Conservation (phyloP, 139 green algal species). For the Pleodorina starrii region DNA sequence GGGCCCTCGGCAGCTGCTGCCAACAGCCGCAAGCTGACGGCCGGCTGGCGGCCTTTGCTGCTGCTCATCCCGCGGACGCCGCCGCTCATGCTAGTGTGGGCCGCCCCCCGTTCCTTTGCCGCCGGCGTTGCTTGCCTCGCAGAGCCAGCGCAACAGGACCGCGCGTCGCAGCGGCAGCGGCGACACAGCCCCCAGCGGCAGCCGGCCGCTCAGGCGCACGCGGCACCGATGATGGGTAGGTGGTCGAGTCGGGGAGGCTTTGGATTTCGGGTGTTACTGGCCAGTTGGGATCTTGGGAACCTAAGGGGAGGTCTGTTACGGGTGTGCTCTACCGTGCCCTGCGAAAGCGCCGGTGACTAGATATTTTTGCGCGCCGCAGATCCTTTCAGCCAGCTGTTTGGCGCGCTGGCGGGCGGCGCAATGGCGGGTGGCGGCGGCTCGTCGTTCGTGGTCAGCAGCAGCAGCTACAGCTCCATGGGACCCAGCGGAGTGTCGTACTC, state of each 20-base stretch:
- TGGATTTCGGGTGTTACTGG: no score
- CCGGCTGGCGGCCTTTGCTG: no score
- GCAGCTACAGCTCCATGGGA: slow-evolving; percentile 49
- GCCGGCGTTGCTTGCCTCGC: slow-evolving; percentile 6
- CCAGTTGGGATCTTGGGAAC: no score
- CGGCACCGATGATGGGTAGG: neutral
- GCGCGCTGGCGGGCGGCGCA: neutral
- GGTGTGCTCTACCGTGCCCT: no score
- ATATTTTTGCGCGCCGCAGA: neutral
- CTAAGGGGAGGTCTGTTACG: no score
- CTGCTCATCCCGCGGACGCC: no score
- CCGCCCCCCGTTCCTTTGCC: no score
- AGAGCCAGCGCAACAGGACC: neutral
- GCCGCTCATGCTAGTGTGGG: no score
- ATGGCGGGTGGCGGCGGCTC: neutral
- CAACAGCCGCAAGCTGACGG: no score
- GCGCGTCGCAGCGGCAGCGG: neutral
- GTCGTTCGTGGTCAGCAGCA: slow-evolving; percentile 56
- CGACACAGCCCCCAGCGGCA: slow-evolving; percentile 9
- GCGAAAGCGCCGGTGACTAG: no score
- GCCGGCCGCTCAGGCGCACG: neutral
- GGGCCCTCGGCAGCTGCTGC: no score
- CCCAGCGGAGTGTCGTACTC: slow-evolving; percentile 57
- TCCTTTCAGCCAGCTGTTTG: slow-evolving; percentile 50
- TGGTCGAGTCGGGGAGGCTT: no score